phyloP scores from a whole-genome alignment of 2,329 filamentous ascomycete genomes.

The Claviceps purpurea region DNA sequence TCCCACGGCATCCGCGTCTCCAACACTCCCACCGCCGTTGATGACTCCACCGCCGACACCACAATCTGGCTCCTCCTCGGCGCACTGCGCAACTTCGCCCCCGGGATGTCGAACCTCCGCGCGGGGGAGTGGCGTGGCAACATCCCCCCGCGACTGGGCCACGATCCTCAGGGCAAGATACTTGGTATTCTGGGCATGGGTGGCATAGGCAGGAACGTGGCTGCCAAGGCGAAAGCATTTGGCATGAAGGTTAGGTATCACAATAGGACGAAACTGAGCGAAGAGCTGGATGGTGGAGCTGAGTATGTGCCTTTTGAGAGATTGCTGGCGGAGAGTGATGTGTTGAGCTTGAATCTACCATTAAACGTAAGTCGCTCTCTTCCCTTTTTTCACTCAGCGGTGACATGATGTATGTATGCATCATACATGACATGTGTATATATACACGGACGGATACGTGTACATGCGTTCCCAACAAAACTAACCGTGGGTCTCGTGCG shows the following conservation, averaged over 20 bases:
- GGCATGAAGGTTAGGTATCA: conserved; percentile 65
- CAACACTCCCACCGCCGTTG: conserved; percentile 68
- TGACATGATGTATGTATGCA: no score
- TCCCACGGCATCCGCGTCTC: conserved; percentile 54
- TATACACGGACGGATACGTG: no score
- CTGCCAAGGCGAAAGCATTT: conserved; percentile 59
- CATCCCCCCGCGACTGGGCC: conserved; percentile 43
- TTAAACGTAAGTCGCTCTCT: conserved; percentile 49
- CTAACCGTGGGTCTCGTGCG: not conserved
- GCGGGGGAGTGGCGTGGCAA: conserved; percentile 53
- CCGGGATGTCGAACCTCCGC: conserved; percentile 51
- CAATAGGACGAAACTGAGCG: conserved; percentile 50
- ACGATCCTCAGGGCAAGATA: conserved; percentile 66
- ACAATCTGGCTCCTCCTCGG: conserved; percentile 73
- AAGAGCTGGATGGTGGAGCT: conserved; percentile 43
- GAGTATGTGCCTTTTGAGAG: conserved; percentile 63
- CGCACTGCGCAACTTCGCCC: conserved; percentile 60
- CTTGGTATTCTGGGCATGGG: conserved; percentile 79
- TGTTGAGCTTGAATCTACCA: conserved; percentile 68
- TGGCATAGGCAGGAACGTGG: conserved; percentile 67
- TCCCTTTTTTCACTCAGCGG: no score
- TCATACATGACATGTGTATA: no score
- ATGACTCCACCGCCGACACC: conserved; percentile 72
- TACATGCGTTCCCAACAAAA: not conserved
- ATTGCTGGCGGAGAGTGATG: conserved; percentile 55